Evolutionary conservation across 352 stramenopile genomes (phyloP).

Genomic region (Phytophthora uliginosa): DNA sequence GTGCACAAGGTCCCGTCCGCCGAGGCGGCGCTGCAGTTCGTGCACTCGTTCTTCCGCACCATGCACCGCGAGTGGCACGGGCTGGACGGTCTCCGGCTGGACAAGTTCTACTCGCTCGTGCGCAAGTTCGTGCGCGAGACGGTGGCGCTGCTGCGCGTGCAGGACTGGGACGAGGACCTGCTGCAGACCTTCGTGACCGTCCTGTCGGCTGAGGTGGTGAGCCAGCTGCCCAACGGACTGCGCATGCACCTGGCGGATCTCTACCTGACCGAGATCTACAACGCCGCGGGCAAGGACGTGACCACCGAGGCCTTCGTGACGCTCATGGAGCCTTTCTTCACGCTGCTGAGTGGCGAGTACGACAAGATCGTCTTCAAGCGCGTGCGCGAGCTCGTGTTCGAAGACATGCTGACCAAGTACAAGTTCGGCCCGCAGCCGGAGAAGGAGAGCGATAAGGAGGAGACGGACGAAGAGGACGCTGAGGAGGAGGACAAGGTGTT

Average conservation of each 20-base stretch:
- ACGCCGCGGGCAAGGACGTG: conserved; percentile 59
- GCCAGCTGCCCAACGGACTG: conserved; percentile 83
- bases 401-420: conserved; percentile 71
- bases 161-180: conserved; percentile 63
- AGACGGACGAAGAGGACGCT: conserved; percentile 59
- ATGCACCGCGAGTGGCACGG: conserved; percentile 91
- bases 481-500: conserved; percentile 68
- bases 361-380: conserved; percentile 88
- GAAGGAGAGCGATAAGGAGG: conserved; percentile 40
- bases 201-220: conserved; percentile 77
- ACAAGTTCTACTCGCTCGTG: conserved; percentile 91
- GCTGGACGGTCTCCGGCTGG: conserved; percentile 82
- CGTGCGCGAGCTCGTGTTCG: conserved; percentile 80
- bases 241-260: conserved; percentile 84
- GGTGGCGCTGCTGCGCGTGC: conserved; percentile 62
- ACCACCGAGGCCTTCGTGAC: conserved; percentile 73
- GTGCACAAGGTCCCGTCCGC: conserved; percentile 66
- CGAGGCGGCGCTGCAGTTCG: conserved; percentile 66
- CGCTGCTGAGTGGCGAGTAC: conserved; percentile 79
- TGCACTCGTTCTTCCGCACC: conserved; percentile 86
- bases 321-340: conserved; percentile 87
- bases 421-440: conserved; percentile 68
- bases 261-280: conserved; percentile 75
- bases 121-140: conserved; percentile 85
- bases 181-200: conserved; percentile 70